Evolutionary conservation across 148 eudicot genomes (phyloP).

Genomic region (Talinum fruticosum): DNA sequence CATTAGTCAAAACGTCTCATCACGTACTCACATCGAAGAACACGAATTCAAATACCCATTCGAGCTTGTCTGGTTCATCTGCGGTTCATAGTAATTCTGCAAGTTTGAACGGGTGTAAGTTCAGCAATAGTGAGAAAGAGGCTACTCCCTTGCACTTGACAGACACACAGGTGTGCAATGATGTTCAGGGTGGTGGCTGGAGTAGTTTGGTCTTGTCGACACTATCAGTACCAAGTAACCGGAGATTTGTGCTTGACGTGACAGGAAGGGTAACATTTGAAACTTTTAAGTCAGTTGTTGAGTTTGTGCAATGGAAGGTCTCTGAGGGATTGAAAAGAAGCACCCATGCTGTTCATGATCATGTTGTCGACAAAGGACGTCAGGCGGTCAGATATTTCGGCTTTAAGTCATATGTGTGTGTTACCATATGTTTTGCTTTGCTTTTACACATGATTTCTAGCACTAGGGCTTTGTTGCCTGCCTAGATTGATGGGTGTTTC

Average conservation of each 20-base stretch:
- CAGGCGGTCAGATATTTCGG: conserved; percentile 58
- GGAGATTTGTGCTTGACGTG: conserved; percentile 64
- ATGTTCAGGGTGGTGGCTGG: conserved; percentile 44
- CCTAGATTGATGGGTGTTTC: conserved; percentile 26
- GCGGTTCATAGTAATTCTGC: conserved; percentile 19
- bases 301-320: conserved; percentile 45
- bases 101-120: conserved; percentile 14
- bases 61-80: conserved; percentile 18
- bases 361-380: conserved; percentile 55
- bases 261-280: conserved; percentile 83
- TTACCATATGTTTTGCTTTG: conserved; percentile 58
- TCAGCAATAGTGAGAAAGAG: conserved; percentile 9
- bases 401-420: conserved; percentile 54
- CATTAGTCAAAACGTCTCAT: conserved; percentile 79
- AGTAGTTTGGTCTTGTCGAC: conserved; percentile 60
- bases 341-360: conserved; percentile 42
- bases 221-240: conserved; percentile 66
- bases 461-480: conserved; percentile 43
- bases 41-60: conserved; percentile 12
- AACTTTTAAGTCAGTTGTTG: conserved; percentile 58
- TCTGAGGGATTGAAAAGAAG: conserved; percentile 53
- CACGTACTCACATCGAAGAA: conserved; percentile 55
- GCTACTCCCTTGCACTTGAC: neutral
- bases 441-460: conserved; percentile 53
- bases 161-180: conserved; percentile 15